A percentile compares a stretch with the other conserved stretches of the same genome.
These are phyloP conservation scores for Trichomonascaceae sp. DNA, from an alignment of 1,139 yeast genomes.

Conservation along the genomic window DNA sequence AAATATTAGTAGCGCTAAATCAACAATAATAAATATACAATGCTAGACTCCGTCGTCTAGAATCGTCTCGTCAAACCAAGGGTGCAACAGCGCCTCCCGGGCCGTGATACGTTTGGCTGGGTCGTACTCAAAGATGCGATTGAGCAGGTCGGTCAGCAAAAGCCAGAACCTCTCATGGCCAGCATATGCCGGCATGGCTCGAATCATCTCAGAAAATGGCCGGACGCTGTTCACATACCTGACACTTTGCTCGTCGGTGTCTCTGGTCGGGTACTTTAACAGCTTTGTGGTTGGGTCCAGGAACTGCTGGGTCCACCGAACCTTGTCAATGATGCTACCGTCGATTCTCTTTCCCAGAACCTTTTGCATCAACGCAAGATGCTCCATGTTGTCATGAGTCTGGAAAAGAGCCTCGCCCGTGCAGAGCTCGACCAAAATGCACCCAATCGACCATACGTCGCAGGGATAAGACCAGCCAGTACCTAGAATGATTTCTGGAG, in stretches of 20 bases:
- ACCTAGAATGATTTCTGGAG: conserved; percentile 92
- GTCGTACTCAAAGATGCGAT: conserved; percentile 63
- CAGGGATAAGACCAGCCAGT: conserved; percentile 91
- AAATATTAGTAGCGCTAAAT: background rate
- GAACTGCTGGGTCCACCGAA: conserved; percentile 12
- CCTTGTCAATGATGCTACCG: conserved; percentile 17
- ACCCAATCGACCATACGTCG: conserved; percentile 95
- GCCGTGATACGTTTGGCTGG: conserved; percentile 69
- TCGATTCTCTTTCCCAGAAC: conserved; percentile 33
- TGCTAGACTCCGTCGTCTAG: conserved; percentile 10
- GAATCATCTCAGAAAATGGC: conserved; percentile 33
- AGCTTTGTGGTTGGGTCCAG: conserved; percentile 8
- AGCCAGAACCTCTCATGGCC: conserved; percentile 30
- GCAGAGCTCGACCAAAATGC: conserved; percentile 79
- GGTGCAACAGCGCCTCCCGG: conserved; percentile 62
- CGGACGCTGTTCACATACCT: conserved; percentile 37
- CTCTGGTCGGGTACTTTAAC: conserved; percentile 24
- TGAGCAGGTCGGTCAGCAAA: conserved; percentile 43
- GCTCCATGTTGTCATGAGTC: conserved; percentile 90
- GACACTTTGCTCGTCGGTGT: conserved; percentile 34
- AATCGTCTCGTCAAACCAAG: conserved; percentile 28
- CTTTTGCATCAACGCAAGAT: conserved; percentile 87
- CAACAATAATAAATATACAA: conserved; percentile 2
- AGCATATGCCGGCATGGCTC: conserved; percentile 10
- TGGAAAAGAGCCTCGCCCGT: conserved; percentile 95